These are phyloP conservation scores for Pseudoperonospora humuli DNA, from an alignment of 352 stramenopile species.

Conservation along the genomic window DNA sequence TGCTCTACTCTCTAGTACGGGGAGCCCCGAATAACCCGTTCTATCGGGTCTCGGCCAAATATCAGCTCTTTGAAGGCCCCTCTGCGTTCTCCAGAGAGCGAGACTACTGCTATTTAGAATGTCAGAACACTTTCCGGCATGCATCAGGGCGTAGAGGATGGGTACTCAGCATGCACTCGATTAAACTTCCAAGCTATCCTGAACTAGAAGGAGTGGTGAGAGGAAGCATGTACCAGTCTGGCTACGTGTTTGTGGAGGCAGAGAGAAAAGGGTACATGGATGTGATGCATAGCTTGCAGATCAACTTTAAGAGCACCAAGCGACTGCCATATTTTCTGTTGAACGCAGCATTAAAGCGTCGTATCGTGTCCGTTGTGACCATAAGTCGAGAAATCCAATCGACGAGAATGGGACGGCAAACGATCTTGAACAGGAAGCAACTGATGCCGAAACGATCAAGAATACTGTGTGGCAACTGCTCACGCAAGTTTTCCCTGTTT, in stretches of 20 bases:
- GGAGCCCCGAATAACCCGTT: slow-evolving; percentile 41
- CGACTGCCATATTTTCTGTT: slow-evolving; percentile 57
- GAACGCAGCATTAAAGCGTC: slow-evolving; percentile 51
- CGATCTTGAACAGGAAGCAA: slow-evolving; percentile 53
- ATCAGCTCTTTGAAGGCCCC: slow-evolving; percentile 50
- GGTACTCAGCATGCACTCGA: slow-evolving; percentile 80
- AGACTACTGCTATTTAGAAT: slow-evolving; percentile 73
- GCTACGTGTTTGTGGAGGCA: slow-evolving; percentile 72
- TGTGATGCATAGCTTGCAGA: slow-evolving; percentile 80
- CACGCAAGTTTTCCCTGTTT: slow-evolving; percentile 64
- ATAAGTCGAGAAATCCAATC: slow-evolving; percentile 63
- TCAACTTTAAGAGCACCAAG: slow-evolving; percentile 77
- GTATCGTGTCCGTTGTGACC: slow-evolving; percentile 55
- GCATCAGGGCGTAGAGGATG: slow-evolving; percentile 55
- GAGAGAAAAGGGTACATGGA: slow-evolving; percentile 73
- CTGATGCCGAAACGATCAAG: slow-evolving; percentile 60
- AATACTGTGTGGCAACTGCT: slow-evolving; percentile 47
- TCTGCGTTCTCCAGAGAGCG: slow-evolving; percentile 47
- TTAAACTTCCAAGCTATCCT: slow-evolving; percentile 67
- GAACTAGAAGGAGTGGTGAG: slow-evolving; percentile 63
- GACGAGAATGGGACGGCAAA: slow-evolving; percentile 42
- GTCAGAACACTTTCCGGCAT: slow-evolving; percentile 74
- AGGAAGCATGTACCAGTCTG: slow-evolving; percentile 77
- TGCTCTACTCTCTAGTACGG: slow-evolving; percentile 53
- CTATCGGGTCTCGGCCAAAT: slow-evolving; percentile 65